Conservation (phyloP, 2,329 filamentous ascomycete genomes). For the Fusarium nurragi region DNA sequence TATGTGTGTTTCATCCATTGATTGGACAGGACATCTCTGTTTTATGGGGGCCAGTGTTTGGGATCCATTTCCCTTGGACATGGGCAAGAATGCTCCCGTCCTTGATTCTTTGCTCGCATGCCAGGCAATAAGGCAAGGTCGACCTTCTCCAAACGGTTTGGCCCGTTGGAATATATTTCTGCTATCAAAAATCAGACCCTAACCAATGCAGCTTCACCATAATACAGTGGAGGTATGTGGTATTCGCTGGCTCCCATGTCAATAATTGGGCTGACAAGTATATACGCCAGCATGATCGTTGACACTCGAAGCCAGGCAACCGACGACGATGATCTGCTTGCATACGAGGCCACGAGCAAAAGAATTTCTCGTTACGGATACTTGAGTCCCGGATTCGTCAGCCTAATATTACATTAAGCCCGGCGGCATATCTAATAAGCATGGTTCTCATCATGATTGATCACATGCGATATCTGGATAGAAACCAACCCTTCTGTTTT, state of each 20-base stretch:
- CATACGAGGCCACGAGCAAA: not conserved
- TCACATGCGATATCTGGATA: not conserved
- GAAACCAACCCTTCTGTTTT: not conserved
- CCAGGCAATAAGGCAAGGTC: not conserved
- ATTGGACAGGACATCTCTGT: slow-evolving; percentile 18
- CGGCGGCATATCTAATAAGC: not conserved
- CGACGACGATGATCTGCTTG: not conserved
- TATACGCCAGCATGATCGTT: not conserved
- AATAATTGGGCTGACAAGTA: slow-evolving; percentile 3
- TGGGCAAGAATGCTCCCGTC: slow-evolving; percentile 1
- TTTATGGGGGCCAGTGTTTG: slow-evolving; percentile 27
- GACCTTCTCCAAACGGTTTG: slow-evolving; percentile 19
- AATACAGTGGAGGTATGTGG: not conserved
- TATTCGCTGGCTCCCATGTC: slow-evolving; percentile 15
- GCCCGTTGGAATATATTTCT: not conserved
- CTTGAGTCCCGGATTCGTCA: not conserved
- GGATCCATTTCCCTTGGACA: not conserved
- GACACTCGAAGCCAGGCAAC: slow-evolving; percentile 4
- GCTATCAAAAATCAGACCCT: not conserved
- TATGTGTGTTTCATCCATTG: not conserved
- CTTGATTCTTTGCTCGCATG: not conserved
- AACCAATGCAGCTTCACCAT: not conserved
- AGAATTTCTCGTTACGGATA: not conserved
- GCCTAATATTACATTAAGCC: not conserved
- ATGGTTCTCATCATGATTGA: not conserved